Base-by-base conservation (phyloP, 2,329 filamentous ascomycete genomes). In the Acephala macrosclerotiorum region DNA sequence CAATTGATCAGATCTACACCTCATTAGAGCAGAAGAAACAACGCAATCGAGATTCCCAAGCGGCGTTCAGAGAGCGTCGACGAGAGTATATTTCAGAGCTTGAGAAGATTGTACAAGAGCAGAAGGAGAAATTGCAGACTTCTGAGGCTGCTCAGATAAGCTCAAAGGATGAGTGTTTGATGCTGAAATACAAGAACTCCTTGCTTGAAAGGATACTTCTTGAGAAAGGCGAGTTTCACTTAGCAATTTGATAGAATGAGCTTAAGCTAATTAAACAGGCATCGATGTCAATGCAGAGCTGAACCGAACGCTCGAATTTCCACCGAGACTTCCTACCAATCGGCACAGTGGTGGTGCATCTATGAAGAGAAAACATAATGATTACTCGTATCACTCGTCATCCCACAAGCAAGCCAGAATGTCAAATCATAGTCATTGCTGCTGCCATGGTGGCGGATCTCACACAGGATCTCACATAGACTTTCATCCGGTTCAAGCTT, bases 41-140 rank as follows among this genome's bases (percentile, higher is more conserved):
- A 82, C 89, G 95, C 70, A 98, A 98, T 78, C 86, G 95, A 73
- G 94, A 97, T 82, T 95, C 95, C 60, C 95, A 98, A 81, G 95
- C 95, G 60, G 95, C 95, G 65, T 98, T 98, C 76, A 90, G 95
- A 71, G 95, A 98, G 81, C 90, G 95, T 70, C 89, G 95, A 68
- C 97, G 94, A 64, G 95, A 98, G 82, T 97, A 98, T 80, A 98
- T 98, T 82, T 97, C 97, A 81, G 94, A 98, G 79, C 87, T 98
- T 22, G 95, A 98, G 81, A 93, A 94, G 74, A 96, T 93, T 64
- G 97, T 98, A 80, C 94, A 95, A 75, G 91, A 95, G 73, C 94
- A 97, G 83, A 94, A 97, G 80, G 92, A 95, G 74, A 94, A 93
- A 73, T 84, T 97, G 63, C 91, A 95, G 73, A 96, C 89, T 75